Conservation (phyloP, 768 basidiomycete genomes). For the Thelephora aurantiotincta region DNA sequence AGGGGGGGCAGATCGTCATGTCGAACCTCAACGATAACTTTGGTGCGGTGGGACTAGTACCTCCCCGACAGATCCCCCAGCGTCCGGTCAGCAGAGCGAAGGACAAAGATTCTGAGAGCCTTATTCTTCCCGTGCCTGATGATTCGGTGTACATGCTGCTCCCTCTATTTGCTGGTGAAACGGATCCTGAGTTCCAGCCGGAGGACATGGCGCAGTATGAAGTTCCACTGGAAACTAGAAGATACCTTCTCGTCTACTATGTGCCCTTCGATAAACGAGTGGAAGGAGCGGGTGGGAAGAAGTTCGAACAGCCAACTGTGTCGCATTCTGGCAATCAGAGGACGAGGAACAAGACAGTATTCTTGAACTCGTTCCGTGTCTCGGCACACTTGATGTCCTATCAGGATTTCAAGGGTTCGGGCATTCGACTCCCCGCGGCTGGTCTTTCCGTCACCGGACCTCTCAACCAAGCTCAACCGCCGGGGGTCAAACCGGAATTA, state of each 20-base stretch:
- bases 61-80: neutral
- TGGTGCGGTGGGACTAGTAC: slow-evolving; percentile 54
- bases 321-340: slow-evolving; percentile 17
- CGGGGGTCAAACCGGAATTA: slow-evolving; percentile 21
- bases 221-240: slow-evolving; percentile 37
- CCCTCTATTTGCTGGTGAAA: slow-evolving; percentile 74
- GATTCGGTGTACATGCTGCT: slow-evolving; percentile 74
- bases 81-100: slow-evolving; percentile 2
- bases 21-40: slow-evolving; percentile 63
- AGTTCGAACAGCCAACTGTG: slow-evolving; percentile 19
- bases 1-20: slow-evolving; percentile 17
- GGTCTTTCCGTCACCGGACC: slow-evolving; percentile 56
- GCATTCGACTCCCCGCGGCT: slow-evolving; percentile 57
- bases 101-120: slow-evolving; percentile 12
- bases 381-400: slow-evolving; percentile 63
- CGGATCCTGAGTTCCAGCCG: slow-evolving; percentile 24
- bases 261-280: slow-evolving; percentile 36
- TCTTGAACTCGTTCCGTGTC: slow-evolving; percentile 54
- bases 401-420: slow-evolving; percentile 56
- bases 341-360: slow-evolving; percentile 29
- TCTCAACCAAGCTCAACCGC: slow-evolving; percentile 28
- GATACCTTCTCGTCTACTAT: slow-evolving; percentile 74
- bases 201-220: slow-evolving; percentile 10
- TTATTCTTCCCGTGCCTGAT: slow-evolving; percentile 47
- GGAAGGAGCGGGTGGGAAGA: slow-evolving; percentile 22